Evolutionary conservation across 352 stramenopile species (phyloP), one percentile per base, ranked within the genome.

Genomic region (Phytophthora pini): DNA sequence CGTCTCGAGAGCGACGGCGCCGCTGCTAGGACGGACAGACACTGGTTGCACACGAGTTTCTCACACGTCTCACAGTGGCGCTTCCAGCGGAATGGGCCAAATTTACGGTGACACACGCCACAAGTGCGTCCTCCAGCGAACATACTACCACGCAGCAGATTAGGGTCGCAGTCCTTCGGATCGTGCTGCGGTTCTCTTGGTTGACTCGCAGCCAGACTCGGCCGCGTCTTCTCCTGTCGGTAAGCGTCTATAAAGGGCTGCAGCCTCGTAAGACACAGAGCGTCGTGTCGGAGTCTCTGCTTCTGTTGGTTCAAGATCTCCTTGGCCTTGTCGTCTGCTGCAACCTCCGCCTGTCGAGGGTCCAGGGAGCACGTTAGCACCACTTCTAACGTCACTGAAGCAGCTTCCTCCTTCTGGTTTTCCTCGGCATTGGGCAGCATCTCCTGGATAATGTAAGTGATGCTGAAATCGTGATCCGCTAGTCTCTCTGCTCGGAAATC

Each of bases 21-120:
- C 8, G 79, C 79, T 12, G 83, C 80, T 39, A 90, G 76, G 22
- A 82, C 76, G 4, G 80, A 89, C 31, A 89, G 29, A 47, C 84
- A 93, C 26, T 78, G 75, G 56, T 89, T 80, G 66, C 83, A 94
- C 27, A 89, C 77, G 4, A 70, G 27, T n/a, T 77, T 70, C 10
- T 78, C 57, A 49, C 85, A 94, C 40, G 81, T 54, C 44, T 91
- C 77, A 60, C 85, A 94, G 27, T 76, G 68, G 44, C 84, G 77
- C 57, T 90, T 91, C 82, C 85, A 91, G 17, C 83, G 81, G 62
- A 94, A 94, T 4, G 85, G 76, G n/a, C 82, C 67, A 29, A 94
- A 92, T 27, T 73, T 73, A 17, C 88, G 85, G 39, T 68, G 70
- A 57, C 85, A 94, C 22, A 88, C 72, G 10, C 70, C 65, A 55